A percentile compares a stretch with the other conserved stretches of the same genome.
Conservation (phyloP, 2,329 filamentous ascomycete species). For the Didymosphaeria variabile region DNA sequence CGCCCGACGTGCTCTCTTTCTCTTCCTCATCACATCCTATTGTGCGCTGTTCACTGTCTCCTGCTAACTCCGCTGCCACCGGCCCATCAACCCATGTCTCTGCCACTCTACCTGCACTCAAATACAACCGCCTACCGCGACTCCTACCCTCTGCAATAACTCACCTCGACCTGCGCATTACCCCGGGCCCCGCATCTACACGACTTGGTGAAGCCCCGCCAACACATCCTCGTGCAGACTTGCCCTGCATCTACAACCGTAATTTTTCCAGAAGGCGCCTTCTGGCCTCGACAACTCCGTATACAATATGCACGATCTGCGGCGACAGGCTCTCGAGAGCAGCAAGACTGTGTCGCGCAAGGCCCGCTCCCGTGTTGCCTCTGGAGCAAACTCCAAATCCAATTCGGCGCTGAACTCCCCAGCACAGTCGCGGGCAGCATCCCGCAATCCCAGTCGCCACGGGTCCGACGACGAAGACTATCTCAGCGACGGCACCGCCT, state of each 20-base stretch:
- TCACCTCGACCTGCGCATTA: constrained; percentile 16
- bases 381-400: constrained; percentile 66
- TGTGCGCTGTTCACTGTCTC: constrained; percentile 6
- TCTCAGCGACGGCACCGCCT: constrained; percentile 67
- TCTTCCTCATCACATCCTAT: constrained; percentile 3
- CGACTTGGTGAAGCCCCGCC: constrained; percentile 27
- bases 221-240: constrained; percentile 29
- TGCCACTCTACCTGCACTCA: constrained; percentile 35
- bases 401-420: constrained; percentile 67
- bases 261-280: constrained; percentile 7
- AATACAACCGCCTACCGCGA: constrained; percentile 40
- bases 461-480: constrained; percentile 72
- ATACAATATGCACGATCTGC: constrained; percentile 65
- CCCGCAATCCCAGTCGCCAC: constrained; percentile 66
- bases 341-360: constrained; percentile 77
- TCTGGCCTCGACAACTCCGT: constrained; percentile 14
- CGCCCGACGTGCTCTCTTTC: neutral
- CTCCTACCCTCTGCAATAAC: constrained; percentile 46
- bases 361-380: constrained; percentile 65
- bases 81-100: constrained; percentile 50
- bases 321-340: constrained; percentile 75
- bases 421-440: constrained; percentile 60
- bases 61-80: constrained; percentile 15
- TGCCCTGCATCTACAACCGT: constrained; percentile 12
- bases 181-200: constrained; percentile 35